These are phyloP conservation scores for Suillus clintonianus DNA, from an alignment of 768 basidiomycete species.

Conservation along the genomic window DNA sequence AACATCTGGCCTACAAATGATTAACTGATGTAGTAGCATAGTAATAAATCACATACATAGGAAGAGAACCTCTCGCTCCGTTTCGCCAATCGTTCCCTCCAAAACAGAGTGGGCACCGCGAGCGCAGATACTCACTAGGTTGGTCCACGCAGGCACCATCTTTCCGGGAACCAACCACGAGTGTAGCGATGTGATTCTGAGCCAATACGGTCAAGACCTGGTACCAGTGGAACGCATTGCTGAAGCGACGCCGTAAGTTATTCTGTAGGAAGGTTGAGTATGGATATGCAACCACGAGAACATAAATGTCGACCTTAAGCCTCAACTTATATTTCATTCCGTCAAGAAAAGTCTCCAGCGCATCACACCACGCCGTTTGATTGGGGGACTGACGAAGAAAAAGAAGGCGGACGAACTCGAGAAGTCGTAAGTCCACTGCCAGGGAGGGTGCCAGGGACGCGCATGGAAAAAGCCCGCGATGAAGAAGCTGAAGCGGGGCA, in stretches of 20 bases:
- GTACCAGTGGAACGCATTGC: conserved; percentile 30
- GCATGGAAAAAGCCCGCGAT: too few species aligned
- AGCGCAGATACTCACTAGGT: conserved; percentile 21
- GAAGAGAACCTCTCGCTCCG: background rate
- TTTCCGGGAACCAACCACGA: background rate
- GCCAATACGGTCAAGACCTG: conserved; percentile 14
- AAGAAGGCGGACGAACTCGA: too few species aligned
- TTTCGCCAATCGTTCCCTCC: conserved; percentile 6
- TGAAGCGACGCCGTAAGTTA: conserved; percentile 22
- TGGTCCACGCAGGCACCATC: background rate
- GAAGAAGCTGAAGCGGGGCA: too few species aligned
- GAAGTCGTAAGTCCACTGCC: too few species aligned
- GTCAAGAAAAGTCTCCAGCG: conserved; percentile 18
- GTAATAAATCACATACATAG: background rate
- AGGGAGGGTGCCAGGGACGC: too few species aligned
- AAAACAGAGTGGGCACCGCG: conserved; percentile 30
- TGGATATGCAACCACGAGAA: background rate
- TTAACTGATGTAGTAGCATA: background rate
- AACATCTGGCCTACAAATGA: conserved; percentile 20
- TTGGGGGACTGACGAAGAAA: too few species aligned
- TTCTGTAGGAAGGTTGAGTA: conserved; percentile 17
- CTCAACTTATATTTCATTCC: conserved; percentile 20
- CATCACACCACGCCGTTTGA: too few species aligned
- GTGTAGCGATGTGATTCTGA: conserved; percentile 10
- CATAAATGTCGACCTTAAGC: conserved; percentile 12